Evolutionary conservation across 305 asterid genomes (phyloP).

Genomic region (Striga hermonthica): DNA sequence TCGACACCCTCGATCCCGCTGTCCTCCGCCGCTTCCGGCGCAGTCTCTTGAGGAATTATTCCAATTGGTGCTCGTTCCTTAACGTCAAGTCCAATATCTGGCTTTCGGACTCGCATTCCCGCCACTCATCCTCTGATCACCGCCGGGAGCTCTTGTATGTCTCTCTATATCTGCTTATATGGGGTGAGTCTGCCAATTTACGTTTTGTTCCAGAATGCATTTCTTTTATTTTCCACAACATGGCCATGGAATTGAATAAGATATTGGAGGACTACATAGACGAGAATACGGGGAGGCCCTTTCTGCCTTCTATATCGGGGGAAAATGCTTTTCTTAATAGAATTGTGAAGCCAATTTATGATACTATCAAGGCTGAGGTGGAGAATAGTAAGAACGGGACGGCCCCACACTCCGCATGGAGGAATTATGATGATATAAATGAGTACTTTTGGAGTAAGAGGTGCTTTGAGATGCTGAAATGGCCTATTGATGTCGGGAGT

Average conservation of each 20-base stretch:
- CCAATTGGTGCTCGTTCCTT: slow-evolving; percentile 81
- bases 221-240: slow-evolving; percentile 77
- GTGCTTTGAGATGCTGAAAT: slow-evolving; percentile 61
- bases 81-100: slow-evolving; percentile 67
- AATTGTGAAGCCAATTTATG: slow-evolving; percentile 79
- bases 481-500: slow-evolving; percentile 61
- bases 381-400: slow-evolving; percentile 86
- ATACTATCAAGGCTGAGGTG: slow-evolving; percentile 68
- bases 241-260: slow-evolving; percentile 89
- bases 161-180: slow-evolving; percentile 67
- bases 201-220: slow-evolving; percentile 89
- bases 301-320: slow-evolving; percentile 75
- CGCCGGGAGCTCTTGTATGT: slow-evolving; percentile 84
- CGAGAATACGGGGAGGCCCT: slow-evolving; percentile 84
- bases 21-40: slow-evolving; percentile 83
- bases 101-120: slow-evolving; percentile 56
- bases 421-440: slow-evolving; percentile 68
- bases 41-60: slow-evolving; percentile 59
- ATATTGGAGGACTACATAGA: slow-evolving; percentile 86
- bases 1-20: slow-evolving; percentile 58
- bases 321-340: slow-evolving; percentile 64
- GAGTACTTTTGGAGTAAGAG: slow-evolving; percentile 74
- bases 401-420: slow-evolving; percentile 67
- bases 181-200: slow-evolving; percentile 98
- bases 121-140: slow-evolving; percentile 47